A percentile compares a stretch with the other conserved stretches of the same genome.
These are phyloP conservation scores for Scedosporium apiospermum DNA, from an alignment of 2,329 filamentous ascomycete genomes.

Conservation along the genomic window DNA sequence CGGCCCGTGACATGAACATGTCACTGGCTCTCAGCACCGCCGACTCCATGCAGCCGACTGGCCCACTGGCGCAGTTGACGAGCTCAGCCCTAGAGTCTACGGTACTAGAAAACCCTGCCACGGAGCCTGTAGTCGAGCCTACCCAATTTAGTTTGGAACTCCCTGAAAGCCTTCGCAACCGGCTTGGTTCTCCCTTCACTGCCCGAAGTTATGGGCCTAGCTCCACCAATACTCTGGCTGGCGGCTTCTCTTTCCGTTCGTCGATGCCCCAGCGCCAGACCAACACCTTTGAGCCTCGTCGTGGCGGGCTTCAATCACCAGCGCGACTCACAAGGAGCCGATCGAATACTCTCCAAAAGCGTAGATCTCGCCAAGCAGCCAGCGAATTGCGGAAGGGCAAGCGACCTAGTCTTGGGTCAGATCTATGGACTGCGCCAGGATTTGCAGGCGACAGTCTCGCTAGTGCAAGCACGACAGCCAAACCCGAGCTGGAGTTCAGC, in stretches of 20 bases:
- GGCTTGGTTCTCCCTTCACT: constrained; percentile 45
- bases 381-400: constrained; percentile 38
- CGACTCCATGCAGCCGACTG: constrained; percentile 54
- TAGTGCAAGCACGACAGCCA: constrained; percentile 12
- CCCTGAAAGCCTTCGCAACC: constrained; percentile 10
- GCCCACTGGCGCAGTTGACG: constrained; percentile 52
- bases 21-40: constrained; percentile 55
- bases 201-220: constrained; percentile 54
- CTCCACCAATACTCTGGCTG: constrained; percentile 40
- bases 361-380: constrained; percentile 35
- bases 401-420: constrained; percentile 44
- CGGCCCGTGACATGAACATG: constrained; percentile 51
- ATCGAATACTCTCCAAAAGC: constrained; percentile 41
- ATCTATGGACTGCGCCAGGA: constrained; percentile 41
- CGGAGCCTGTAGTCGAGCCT: background rate
- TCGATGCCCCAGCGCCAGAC: constrained; percentile 24
- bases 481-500: constrained; percentile 21
- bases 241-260: constrained; percentile 24
- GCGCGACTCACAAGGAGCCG: constrained; percentile 40
- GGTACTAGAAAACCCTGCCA: background rate
- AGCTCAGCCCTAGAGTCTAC: constrained; percentile 26
- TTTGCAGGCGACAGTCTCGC: constrained; percentile 13
- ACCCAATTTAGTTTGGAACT: constrained; percentile 12
- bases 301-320: constrained; percentile 39
- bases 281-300: constrained; percentile 39